Evolutionary conservation across 176 grass and related monocot species (phyloP).

Genomic region (Musa itinerans): DNA sequence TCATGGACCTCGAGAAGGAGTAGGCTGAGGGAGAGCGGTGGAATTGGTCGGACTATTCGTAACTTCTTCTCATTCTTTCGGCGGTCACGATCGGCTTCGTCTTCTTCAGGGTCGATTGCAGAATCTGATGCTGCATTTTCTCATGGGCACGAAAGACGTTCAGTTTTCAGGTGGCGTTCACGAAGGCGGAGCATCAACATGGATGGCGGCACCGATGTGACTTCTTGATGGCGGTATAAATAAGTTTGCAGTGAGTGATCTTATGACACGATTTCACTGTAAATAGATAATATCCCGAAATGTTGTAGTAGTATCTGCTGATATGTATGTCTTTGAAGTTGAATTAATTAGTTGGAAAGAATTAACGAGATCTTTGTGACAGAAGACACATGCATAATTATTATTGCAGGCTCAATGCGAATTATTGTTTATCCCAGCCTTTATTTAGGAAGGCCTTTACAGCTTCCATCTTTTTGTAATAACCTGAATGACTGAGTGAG

Average conservation of each 20-base stretch:
- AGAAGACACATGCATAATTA: background rate
- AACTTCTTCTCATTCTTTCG: conserved; percentile 5
- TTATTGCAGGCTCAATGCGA: background rate
- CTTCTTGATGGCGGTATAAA: background rate
- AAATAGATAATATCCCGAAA: background rate
- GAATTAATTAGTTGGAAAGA: background rate
- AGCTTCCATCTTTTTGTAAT: background rate
- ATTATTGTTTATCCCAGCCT: background rate
- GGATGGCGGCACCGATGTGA: background rate
- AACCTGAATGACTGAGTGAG: background rate
- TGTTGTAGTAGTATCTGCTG: background rate
- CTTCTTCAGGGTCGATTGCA: background rate
- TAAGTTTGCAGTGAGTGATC: background rate
- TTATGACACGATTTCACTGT: background rate
- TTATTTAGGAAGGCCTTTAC: background rate
- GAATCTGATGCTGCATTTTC: background rate
- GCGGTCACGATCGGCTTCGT: background rate
- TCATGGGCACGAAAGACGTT: background rate
- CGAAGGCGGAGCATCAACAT: background rate
- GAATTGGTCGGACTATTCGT: background rate
- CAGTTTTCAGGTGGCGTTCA: background rate
- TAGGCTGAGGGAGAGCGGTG: background rate
- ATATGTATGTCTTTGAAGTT: background rate
- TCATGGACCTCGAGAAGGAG: background rate
- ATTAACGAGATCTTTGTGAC: background rate